These are phyloP conservation scores for Trametes cinnabarina DNA, from an alignment of 768 basidiomycete genomes.

Conservation along the genomic window DNA sequence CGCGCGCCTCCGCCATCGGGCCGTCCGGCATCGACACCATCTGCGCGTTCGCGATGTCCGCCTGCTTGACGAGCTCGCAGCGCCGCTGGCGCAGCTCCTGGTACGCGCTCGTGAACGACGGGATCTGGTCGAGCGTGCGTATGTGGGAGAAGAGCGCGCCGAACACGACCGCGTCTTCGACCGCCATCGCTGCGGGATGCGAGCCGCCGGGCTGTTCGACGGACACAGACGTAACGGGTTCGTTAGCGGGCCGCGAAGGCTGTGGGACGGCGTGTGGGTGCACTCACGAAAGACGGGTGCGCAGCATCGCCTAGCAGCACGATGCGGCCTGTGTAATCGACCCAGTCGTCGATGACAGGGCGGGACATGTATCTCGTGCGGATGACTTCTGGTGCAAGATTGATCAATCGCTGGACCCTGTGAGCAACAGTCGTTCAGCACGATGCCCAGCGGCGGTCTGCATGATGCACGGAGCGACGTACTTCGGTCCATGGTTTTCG, in stretches of 20 bases:
- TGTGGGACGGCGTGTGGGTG: background rate
- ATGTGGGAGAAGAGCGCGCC: constrained; percentile 59
- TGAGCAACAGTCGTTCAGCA: constrained; percentile 20
- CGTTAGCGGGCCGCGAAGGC: constrained; percentile 1
- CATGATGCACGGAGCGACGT: constrained; percentile 2
- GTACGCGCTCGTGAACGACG: constrained; percentile 50
- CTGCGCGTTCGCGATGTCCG: constrained; percentile 44
- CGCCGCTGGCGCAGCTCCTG: constrained; percentile 58
- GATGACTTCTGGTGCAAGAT: constrained; percentile 34
- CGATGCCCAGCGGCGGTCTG: constrained; percentile 23
- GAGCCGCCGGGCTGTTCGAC: constrained; percentile 56
- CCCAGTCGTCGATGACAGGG: constrained; percentile 43
- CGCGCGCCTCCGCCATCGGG: constrained; percentile 44
- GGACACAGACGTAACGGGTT: background rate
- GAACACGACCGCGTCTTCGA: constrained; percentile 64
- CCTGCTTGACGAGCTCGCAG: constrained; percentile 43
- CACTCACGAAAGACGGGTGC: constrained; percentile 52
- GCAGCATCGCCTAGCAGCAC: constrained; percentile 62
- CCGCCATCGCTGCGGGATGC: constrained; percentile 48
- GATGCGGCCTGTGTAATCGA: constrained; percentile 46
- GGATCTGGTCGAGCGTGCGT: constrained; percentile 44
- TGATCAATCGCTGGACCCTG: constrained; percentile 35
- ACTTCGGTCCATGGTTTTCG: constrained; percentile 39
- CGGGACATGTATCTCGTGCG: constrained; percentile 37
- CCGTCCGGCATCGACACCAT: constrained; percentile 46